Conservation (phyloP, 2,329 filamentous ascomycete species). For the Paraconiothyrium sp. region DNA sequence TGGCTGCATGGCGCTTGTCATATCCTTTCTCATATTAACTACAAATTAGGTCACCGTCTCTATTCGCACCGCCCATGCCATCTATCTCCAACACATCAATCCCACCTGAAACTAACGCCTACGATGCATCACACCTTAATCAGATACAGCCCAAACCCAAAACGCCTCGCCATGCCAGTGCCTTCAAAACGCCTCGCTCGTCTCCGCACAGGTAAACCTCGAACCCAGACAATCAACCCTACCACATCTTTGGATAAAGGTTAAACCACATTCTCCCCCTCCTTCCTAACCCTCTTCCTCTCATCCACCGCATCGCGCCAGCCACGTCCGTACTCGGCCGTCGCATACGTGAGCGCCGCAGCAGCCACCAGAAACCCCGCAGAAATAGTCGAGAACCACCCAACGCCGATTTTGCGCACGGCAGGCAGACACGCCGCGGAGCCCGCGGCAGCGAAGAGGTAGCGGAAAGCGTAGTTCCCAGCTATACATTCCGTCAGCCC, state of each 20-base stretch:
- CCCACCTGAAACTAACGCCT: too few relatives aligned
- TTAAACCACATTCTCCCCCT: constrained; percentile 23
- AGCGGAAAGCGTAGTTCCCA: constrained; percentile 81
- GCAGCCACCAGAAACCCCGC: constrained; percentile 64
- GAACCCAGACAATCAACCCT: neutral
- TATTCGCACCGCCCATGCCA: neutral
- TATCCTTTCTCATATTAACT: neutral
- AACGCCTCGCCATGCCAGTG: neutral
- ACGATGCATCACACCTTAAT: too few relatives aligned
- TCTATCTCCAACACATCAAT: too few relatives aligned
- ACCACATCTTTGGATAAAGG: neutral
- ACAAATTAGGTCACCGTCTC: too few relatives aligned
- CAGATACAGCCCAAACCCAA: neutral
- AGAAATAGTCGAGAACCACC: constrained; percentile 81
- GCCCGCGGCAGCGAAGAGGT: constrained; percentile 76
- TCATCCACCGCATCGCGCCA: constrained; percentile 66
- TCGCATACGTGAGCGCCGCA: constrained; percentile 58
- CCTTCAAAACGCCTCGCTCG: neutral
- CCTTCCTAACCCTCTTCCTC: constrained; percentile 54
- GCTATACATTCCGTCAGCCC: too few relatives aligned
- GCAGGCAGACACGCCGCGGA: constrained; percentile 78
- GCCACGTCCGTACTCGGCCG: constrained; percentile 59
- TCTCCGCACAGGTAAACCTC: neutral
- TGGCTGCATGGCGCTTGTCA: neutral
- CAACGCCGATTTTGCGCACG: constrained; percentile 77